Evolutionary conservation across 176 grass and related monocot genomes (phyloP).

Genomic region (Oryza australiensis): DNA sequence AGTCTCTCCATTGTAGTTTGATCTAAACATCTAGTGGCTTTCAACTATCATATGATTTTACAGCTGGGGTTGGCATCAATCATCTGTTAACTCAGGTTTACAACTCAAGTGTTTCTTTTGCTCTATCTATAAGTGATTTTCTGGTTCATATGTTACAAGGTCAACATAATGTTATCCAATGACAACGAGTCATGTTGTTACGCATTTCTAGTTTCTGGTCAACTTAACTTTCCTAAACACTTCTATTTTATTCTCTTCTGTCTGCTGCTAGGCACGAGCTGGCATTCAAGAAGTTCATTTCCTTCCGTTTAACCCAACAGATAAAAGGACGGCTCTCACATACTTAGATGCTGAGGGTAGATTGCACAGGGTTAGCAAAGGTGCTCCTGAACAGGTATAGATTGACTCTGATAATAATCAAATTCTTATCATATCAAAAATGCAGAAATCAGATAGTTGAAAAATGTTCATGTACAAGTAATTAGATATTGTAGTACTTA

Average conservation of each 20-base stretch:
- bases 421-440: not conserved
- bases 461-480: not conserved
- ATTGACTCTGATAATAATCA: not conserved
- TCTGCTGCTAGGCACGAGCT: slow-evolving; percentile 54
- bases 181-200: not conserved
- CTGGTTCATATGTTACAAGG: not conserved
- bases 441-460: not conserved
- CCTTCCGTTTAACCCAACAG: slow-evolving; percentile 77
- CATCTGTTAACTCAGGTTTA: not conserved
- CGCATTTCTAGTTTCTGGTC: not conserved
- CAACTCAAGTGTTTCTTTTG: not conserved
- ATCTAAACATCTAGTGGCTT: not conserved
- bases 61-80: not conserved
- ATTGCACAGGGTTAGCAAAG: slow-evolving; percentile 80
- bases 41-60: slow-evolving; percentile 6
- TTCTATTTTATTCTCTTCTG: slow-evolving; percentile 18
- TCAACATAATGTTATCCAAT: not conserved
- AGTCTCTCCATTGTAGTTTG: slow-evolving; percentile 6
- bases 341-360: slow-evolving; percentile 62
- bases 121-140: not conserved
- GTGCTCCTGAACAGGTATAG: slow-evolving; percentile 82
- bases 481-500: not conserved
- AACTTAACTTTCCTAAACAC: slow-evolving; percentile 9
- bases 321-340: slow-evolving; percentile 77
- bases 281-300: slow-evolving; percentile 67